phyloP scores from a whole-genome alignment of 2,329 filamentous ascomycete species.

The Sporothrix phasma region DNA sequence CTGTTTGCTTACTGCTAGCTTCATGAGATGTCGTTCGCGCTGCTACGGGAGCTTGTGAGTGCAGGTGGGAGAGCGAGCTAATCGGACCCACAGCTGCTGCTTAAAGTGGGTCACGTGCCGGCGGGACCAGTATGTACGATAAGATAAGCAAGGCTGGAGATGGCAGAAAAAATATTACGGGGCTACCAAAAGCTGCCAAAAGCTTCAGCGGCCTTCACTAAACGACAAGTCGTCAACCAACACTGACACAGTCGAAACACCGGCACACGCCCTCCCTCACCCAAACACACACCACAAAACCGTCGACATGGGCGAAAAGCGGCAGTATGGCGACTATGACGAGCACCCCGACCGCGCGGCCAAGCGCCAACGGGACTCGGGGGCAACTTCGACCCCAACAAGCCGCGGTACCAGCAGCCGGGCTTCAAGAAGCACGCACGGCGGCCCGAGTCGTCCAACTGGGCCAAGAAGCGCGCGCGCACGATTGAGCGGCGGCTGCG shows the following conservation, averaged over 20 bases:
- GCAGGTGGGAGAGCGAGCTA: background rate
- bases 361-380: slow-evolving; percentile 18
- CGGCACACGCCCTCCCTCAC: background rate
- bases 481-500: slow-evolving; percentile 58
- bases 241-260: too few species aligned
- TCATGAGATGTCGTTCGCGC: background rate
- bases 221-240: too few species aligned
- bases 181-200: background rate
- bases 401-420: background rate
- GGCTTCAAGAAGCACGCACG: slow-evolving; percentile 31
- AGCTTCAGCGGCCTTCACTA: background rate
- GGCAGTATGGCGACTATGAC: slow-evolving; percentile 22
- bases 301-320: slow-evolving; percentile 25
- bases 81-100: background rate
- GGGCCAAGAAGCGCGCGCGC: slow-evolving; percentile 61
- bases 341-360: background rate
- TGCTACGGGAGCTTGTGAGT: background rate
- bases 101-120: slow-evolving; percentile 2
- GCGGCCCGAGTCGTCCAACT: slow-evolving; percentile 42
- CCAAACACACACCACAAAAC: background rate
- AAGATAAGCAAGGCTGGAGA: background rate
- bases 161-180: slow-evolving; percentile 5
- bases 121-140: background rate
- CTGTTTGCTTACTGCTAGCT: background rate
- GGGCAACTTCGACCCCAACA: slow-evolving; percentile 6